Conservation (phyloP, 805 yeast species). For the Suhomyces vadensis region DNA sequence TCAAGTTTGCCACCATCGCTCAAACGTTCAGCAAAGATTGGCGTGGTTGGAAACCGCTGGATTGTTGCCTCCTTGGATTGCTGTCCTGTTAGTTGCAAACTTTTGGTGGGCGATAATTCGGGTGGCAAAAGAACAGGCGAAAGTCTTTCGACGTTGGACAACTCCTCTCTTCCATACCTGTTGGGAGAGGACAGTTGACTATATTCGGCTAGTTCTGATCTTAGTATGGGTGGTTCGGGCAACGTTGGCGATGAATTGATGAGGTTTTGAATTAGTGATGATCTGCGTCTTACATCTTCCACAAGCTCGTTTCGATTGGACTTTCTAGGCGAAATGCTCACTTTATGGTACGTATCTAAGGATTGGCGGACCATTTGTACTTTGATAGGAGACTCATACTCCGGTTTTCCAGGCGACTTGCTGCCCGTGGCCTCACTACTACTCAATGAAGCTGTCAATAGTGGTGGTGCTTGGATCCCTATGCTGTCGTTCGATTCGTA, state of each 20-base stretch:
- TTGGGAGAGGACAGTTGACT: conserved; percentile 9
- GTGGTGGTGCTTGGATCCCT: conserved; percentile 21
- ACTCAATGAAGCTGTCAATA: conserved; percentile 13
- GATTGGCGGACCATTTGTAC: conserved; percentile 34
- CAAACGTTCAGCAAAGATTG: conserved; percentile 15
- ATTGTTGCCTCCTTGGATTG: conserved; percentile 14
- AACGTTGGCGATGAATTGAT: conserved; percentile 45
- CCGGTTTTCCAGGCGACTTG: conserved; percentile 1
- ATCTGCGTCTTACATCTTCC: conserved; percentile 21
- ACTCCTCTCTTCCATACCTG: conserved; percentile 1
- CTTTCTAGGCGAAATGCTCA: conserved; percentile 36
- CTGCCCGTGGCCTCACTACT: conserved; percentile 1
- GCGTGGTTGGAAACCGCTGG: conserved; percentile 17
- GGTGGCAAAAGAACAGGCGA: conserved; percentile 24
- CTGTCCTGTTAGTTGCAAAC: background rate
- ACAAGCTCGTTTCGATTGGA: conserved; percentile 10
- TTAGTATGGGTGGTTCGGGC: conserved; percentile 44
- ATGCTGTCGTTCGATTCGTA: conserved; percentile 28
- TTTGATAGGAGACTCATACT: conserved; percentile 15
- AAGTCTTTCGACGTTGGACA: conserved; percentile 14
- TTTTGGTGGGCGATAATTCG: conserved; percentile 19
- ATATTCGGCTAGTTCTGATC: conserved; percentile 34
- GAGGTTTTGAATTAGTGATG: conserved; percentile 36
- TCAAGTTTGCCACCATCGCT: conserved; percentile 18
- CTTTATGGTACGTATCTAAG: conserved; percentile 29